A percentile compares a stretch with the other conserved stretches of the same genome.
Evolutionary conservation across 2,329 filamentous ascomycete genomes (phyloP).

Genomic region (Endocalyx cinctus): DNA sequence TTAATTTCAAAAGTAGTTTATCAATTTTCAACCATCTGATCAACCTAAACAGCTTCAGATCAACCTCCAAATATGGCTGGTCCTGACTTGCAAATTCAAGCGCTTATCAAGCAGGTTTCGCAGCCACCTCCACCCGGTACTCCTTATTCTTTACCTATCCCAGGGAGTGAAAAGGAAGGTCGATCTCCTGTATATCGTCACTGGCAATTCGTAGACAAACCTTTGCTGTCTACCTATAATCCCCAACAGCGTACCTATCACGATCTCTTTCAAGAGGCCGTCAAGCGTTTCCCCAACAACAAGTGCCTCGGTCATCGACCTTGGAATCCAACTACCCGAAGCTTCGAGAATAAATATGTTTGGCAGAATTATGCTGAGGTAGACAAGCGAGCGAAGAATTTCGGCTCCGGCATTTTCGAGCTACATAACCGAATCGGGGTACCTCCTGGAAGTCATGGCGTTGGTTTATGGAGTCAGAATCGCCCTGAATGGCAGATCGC

Average conservation of each 20-base stretch:
- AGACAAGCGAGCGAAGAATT: conserved; percentile 72
- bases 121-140: conserved; percentile 65
- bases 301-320: conserved; percentile 76
- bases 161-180: conserved; percentile 67
- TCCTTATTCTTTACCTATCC: conserved; percentile 74
- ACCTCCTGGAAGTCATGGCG: conserved; percentile 61
- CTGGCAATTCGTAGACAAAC: conserved; percentile 69
- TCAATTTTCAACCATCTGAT: too few relatives aligned
- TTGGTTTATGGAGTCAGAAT: conserved; percentile 85
- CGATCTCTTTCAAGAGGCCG: conserved; percentile 72
- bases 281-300: conserved; percentile 57
- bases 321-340: conserved; percentile 70
- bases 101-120: conserved; percentile 49
- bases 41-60: neutral
- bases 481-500: conserved; percentile 85
- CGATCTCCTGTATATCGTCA: conserved; percentile 78
- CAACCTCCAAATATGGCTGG: conserved; percentile 15
- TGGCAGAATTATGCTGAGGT: conserved; percentile 82
- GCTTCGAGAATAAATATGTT: conserved; percentile 68
- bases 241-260: conserved; percentile 68
- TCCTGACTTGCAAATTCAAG: conserved; percentile 29
- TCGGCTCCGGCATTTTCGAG: conserved; percentile 81
- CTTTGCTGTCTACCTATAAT: conserved; percentile 67
- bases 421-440: conserved; percentile 71
- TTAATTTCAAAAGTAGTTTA: too few relatives aligned